Base-by-base conservation (phyloP, 1,284 basidiomycete genomes). In the Ustilago trichophora region DNA sequence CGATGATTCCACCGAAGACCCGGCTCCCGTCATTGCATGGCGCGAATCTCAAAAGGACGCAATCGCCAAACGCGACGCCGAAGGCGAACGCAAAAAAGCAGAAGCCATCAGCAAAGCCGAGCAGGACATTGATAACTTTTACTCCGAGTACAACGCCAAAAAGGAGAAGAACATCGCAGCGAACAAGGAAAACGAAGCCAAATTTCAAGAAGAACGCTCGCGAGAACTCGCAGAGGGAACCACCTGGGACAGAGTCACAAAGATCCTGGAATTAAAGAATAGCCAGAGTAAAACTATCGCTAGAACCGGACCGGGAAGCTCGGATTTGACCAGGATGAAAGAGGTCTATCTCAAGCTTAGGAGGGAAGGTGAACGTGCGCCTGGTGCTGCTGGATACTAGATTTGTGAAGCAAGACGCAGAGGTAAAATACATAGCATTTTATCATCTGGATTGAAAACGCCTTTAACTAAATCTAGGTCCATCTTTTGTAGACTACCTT, bases 281-380 rank as follows among this genome's bases (percentile, higher is more conserved):
- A 96, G 93, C 55, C 92, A 85, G 83, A 92, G 90, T 85, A 99
- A 98, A 85, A 98, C 94, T 0, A 87, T 93, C 75, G 90, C 93
- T 18, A 88, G 93, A 33, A 87, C 89, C 32, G 91, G 91, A 15
- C 84, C 91, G n/a, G 91, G 91, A 18, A 91, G 92, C 35, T 92
- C 90, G 1, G 96, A 98, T 79, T 85, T 98, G 55, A 84, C 87
- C 36, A 86, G 95, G 62, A 93, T 93, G 86, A 95, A 92, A 84
- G 94, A 77, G 51, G 15, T 78, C 16, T 75, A 77, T 42, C 47
- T 80, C 27, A 51, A 43, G 19, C 62, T 80, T 45, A 59, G 76
- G 32, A 71, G 75, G 42, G 78, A 80, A 50, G 78, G 78, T 29
- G 76, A 80, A 32, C 65, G 63, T 34, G 78, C 78, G 4, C 78